Evolutionary conservation across 1,284 basidiomycete species (phyloP).

Genomic region (Peniophora sp.): DNA sequence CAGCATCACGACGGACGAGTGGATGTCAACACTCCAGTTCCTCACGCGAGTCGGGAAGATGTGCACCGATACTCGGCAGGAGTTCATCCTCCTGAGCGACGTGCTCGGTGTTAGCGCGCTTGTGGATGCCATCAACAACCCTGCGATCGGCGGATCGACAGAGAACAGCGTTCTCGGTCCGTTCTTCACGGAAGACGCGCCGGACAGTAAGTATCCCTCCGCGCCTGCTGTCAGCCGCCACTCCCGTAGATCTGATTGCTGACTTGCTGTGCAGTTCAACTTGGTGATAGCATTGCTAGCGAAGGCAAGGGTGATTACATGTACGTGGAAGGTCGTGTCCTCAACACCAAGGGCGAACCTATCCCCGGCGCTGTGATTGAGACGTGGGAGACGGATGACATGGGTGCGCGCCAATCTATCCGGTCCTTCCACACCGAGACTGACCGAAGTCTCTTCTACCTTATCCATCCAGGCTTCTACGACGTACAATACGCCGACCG

Average conservation of each 20-base stretch:
- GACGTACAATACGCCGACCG: conserved; percentile 60
- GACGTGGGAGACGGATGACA: conserved; percentile 82
- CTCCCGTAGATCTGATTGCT: background rate
- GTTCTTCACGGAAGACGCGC: conserved; percentile 78
- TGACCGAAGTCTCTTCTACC: background rate
- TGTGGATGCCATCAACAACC: conserved; percentile 74
- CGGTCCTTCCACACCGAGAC: conserved; percentile 15
- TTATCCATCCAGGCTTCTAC: conserved; percentile 39
- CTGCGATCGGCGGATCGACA: conserved; percentile 55
- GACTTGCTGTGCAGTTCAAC: conserved; percentile 22
- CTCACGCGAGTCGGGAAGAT: conserved; percentile 68
- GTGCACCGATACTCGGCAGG: conserved; percentile 69
- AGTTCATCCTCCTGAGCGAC: conserved; percentile 81
- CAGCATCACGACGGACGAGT: conserved; percentile 75
- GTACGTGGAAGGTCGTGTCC: conserved; percentile 68
- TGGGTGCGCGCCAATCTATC: conserved; percentile 38
- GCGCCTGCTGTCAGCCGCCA: background rate
- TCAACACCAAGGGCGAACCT: conserved; percentile 60
- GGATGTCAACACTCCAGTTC: conserved; percentile 75
- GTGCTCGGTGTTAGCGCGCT: conserved; percentile 71
- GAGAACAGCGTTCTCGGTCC: conserved; percentile 78
- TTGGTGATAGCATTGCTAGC: conserved; percentile 46
- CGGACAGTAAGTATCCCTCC: conserved; percentile 42
- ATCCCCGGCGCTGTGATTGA: conserved; percentile 64
- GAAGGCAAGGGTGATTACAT: conserved; percentile 80